A percentile compares a stretch with the other conserved stretches of the same genome.
Conservation (phyloP, 305 asterid genomes). For the Fraxinus latifolia region DNA sequence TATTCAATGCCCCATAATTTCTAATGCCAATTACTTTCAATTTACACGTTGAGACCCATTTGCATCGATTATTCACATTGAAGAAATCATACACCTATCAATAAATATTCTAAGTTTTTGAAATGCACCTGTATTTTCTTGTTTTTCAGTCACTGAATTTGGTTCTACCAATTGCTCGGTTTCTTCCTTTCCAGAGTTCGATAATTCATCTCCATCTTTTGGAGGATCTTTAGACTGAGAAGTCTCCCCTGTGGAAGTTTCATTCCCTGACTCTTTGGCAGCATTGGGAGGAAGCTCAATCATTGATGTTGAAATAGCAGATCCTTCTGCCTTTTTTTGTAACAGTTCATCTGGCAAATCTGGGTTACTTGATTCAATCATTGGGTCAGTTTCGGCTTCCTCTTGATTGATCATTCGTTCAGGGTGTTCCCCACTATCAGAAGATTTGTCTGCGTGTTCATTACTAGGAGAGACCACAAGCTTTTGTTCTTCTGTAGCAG, state of each 20-base stretch:
- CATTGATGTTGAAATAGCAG: conserved; percentile 39
- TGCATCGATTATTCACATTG: conserved; percentile 1
- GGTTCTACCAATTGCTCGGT: conserved; percentile 35
- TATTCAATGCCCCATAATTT: neutral
- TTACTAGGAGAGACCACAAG: conserved; percentile 35
- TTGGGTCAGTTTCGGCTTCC: conserved; percentile 33
- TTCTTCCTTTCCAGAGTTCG: conserved; percentile 47
- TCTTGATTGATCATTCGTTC: conserved; percentile 30
- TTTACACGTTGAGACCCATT: conserved; percentile 5
- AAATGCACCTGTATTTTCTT: conserved; percentile 43
- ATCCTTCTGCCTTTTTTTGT: conserved; percentile 38
- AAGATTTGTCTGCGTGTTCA: conserved; percentile 30
- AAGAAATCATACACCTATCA: neutral
- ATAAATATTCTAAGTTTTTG: neutral
- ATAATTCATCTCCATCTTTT: conserved; percentile 50
- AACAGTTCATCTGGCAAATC: conserved; percentile 37
- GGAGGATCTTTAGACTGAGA: conserved; percentile 43
- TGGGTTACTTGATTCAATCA: conserved; percentile 38
- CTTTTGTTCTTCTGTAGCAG: conserved; percentile 38
- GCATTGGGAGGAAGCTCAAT: conserved; percentile 47
- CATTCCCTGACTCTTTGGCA: conserved; percentile 53
- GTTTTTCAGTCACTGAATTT: conserved; percentile 38
- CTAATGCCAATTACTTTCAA: conserved; percentile 6
- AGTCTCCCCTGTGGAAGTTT: conserved; percentile 33
- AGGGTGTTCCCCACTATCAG: conserved; percentile 38